Base-by-base conservation (phyloP, 2,329 filamentous ascomycete species). In the Nigrospora sphaerica region DNA sequence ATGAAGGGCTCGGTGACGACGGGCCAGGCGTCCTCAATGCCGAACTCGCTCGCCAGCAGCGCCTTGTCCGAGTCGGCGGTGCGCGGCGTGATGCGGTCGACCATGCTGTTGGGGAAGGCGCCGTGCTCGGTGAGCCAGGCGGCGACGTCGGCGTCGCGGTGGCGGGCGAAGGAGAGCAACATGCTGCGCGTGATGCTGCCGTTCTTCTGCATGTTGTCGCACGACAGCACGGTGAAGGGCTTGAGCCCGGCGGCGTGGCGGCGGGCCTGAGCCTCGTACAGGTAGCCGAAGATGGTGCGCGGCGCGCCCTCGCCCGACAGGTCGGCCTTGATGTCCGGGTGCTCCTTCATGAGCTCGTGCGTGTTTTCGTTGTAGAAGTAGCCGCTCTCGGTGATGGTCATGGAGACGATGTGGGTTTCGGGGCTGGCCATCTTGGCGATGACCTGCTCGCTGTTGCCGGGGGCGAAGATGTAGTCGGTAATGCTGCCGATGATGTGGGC, bases 311-410 rank as follows among this genome's bases (percentile, higher is more conserved):
- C 64, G 58, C 74, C 65, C 56, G 64, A 65, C 7, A 76, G 62
- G 53, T 77, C 74, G 54, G 62, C 65, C 54, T 69, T 65, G 44
- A 77, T 76, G 53, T 77, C 73, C 10, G 72, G 62, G 57, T 76
- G 65, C 38, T 76, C 66, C 33, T 59, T 58, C 50, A 69, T 60
- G 48, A 77, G 65, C 63, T 76, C 61, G 63, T 77, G 74, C n/a
- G 73, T 73, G 66, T 77, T 75, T 57, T 77, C 74, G 57, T 77
- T 75, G 66, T 77, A 76, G 64, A 73, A 77, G 69, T 77, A 77
- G 51, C 74, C 74, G 55, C 70, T 74, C 64, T 77, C 74, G 38
- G 74, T 77, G 57, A 77, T 77, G 56, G 74, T 77, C 58, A 77
- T 57, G 14, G 74, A 77, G 32, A 77, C 74, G 49, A 77, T 77